Conservation (phyloP, 768 basidiomycete genomes). For the Pulveroboletus ravenelii region DNA sequence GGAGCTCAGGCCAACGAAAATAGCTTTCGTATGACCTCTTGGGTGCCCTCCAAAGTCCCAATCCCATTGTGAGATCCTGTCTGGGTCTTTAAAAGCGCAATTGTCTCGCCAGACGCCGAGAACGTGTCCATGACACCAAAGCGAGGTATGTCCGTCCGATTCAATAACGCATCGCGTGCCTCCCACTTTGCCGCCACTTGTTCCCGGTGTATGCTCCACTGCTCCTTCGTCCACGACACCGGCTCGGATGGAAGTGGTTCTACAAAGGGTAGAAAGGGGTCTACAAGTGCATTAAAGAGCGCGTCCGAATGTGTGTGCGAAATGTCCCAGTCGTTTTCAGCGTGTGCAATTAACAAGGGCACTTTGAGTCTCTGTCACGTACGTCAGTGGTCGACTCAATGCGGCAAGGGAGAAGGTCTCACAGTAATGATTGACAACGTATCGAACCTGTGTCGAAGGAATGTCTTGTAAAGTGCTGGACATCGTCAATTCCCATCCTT, state of each 20-base stretch:
- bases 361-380: slow-evolving; percentile 54
- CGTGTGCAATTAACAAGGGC: slow-evolving; percentile 69
- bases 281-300: slow-evolving; percentile 65
- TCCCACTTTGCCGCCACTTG: slow-evolving; percentile 38
- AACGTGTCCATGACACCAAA: slow-evolving; percentile 57
- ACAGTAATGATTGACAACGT: slow-evolving; percentile 60
- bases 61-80: slow-evolving; percentile 58
- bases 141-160: slow-evolving; percentile 39
- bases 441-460: slow-evolving; percentile 56
- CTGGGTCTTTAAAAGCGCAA: slow-evolving; percentile 53
- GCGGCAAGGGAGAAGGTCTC: slow-evolving; percentile 18
- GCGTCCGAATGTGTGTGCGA: slow-evolving; percentile 61
- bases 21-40: slow-evolving; percentile 47
- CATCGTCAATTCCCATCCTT: background rate
- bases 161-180: slow-evolving; percentile 43
- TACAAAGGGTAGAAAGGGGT: slow-evolving; percentile 53
- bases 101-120: slow-evolving; percentile 37
- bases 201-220: slow-evolving; percentile 42
- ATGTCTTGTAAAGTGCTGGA: slow-evolving; percentile 51
- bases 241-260: slow-evolving; percentile 34
- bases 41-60: slow-evolving; percentile 61
- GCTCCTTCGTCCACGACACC: slow-evolving; percentile 31
- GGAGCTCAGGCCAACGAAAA: slow-evolving; percentile 20
- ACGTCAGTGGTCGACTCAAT: background rate
- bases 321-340: slow-evolving; percentile 71